Evolutionary conservation across 2,329 filamentous ascomycete genomes (phyloP).

Genomic region (Colletotrichum incanum): DNA sequence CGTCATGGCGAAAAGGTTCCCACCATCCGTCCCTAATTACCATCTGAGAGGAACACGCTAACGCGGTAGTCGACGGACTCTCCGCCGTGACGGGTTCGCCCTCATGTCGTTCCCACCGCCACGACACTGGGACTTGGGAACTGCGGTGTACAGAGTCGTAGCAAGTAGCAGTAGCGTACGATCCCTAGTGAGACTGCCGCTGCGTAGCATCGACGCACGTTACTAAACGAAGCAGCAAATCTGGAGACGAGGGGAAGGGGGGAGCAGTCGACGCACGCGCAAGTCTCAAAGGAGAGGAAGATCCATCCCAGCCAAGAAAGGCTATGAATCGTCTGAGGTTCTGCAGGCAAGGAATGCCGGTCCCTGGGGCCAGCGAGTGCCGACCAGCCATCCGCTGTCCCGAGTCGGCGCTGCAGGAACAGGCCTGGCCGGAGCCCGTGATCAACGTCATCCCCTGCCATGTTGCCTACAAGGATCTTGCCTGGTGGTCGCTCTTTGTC

Average conservation of each 20-base stretch:
- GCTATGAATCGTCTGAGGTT: constrained; percentile 40
- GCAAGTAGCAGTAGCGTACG: constrained; percentile 3
- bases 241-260: background rate
- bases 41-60: constrained; percentile 33
- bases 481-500: constrained; percentile 19
- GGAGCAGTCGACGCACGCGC: background rate
- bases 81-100: constrained; percentile 23
- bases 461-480: constrained; percentile 14
- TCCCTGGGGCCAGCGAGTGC: constrained; percentile 10
- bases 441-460: constrained; percentile 6
- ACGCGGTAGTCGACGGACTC: constrained; percentile 28
- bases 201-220: constrained; percentile 18
- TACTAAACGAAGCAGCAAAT: background rate
- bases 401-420: constrained; percentile 34
- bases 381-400: constrained; percentile 11
- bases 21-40: constrained; percentile 13
- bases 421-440: constrained; percentile 1
- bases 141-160: constrained; percentile 11
- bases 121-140: constrained; percentile 20
- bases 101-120: constrained; percentile 22
- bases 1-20: background rate
- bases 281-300: background rate
- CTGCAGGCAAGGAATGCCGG: constrained; percentile 21
- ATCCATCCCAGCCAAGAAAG: background rate
- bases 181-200: background rate